Evolutionary conservation across 441 rosid genomes (phyloP), one percentile per base, ranked within the genome.

Genomic region (Metrosideros polymorpha): DNA sequence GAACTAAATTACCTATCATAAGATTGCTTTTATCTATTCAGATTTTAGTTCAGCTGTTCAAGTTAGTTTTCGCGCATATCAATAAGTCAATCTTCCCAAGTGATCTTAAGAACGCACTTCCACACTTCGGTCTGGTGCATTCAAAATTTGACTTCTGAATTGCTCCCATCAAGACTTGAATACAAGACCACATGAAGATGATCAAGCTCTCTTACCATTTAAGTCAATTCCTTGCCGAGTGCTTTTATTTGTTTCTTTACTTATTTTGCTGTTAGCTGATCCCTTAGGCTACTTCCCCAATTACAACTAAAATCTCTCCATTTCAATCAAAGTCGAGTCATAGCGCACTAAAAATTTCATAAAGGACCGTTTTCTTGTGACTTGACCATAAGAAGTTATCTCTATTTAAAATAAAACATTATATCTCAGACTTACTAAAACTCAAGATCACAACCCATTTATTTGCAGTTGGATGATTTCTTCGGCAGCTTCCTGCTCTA

Each of bases 1-100:
- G 10, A 59, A 10, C 71, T 29, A 59, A 59, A 59, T 59, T 59
- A 59, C 39, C 39, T 59, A 29, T 59, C 39, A 59, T 10, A 14
- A 15, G 4, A 59, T 29, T 59, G 10, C 10, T 59, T 29, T 14
- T 59, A 18, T 59, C 35, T 59, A 29, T 59, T 57, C 2, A n/a
- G 8, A n/a, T n/a, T 27, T n/a, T 0, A 7, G 32, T n/a, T n/a
- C 18, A 57, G 4, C 2, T 29, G 32, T 3, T 29, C 0, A 14
- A 29, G 35, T 14, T 2, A 14, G 35, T 29, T 59, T 29, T 29
- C 9, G 29, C 12, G 22, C 71, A 14, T 14, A 59, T 59, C 5
- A 9, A 59, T 19, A 59, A 29, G 17, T 59, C 10, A 17, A 59
- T 4, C 35, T 29, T 59, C 71, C 19, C 27, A 7, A 15, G 17